Evolutionary conservation across 2,329 filamentous ascomycete genomes (phyloP), one percentile per base, ranked within the genome.

Genomic region (Nigrograna mackinnonii): DNA sequence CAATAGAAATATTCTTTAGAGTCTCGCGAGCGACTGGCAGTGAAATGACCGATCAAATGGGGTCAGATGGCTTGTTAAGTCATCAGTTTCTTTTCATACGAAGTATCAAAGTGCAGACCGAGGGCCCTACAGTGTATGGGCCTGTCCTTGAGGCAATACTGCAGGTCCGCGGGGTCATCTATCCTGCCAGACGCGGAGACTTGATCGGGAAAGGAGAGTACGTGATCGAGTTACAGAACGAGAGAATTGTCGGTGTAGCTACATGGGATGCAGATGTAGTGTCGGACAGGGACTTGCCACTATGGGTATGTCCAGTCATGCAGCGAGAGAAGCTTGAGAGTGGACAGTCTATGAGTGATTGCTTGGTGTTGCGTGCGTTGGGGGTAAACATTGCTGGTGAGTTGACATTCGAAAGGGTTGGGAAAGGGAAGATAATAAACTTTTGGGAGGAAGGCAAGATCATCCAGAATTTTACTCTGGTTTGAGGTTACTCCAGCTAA

Each of bases 231-330:
- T 3, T 18, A 5, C 19, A 13, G 18, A 36, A 26, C 4, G 19
- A 16, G 4, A 6, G 33, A 12, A n/a, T 19, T 6, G 33, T 44
- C 4, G 41, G 41, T 16, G 20, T 16, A 14, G 36, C 26, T 9
- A 21, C 17, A 3, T 39, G 35, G 41, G 41, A 44, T 22, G 20
- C 18, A 37, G 64, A 64, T 19, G 64, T 63, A 12, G 64, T 55
- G 16, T 59, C 58, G 34, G 62, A 60, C 4, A 58, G 56, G 20
- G 51, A 46, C 19, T 60, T 39, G 26, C 28, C 22, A 12, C 22
- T 35, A 5, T 44, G 41, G 41, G 4, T 44, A 12, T 44, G 36
- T 32, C 41, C 41, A 3, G 41, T 44, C 6, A 35, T 44, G 35
- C 26, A 38, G 17, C 30, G 41, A 11, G n/a, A 34, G 22, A 30